Evolutionary conservation across 2,329 filamentous ascomycete genomes (phyloP).

Genomic region (Juglanconis juglandina): DNA sequence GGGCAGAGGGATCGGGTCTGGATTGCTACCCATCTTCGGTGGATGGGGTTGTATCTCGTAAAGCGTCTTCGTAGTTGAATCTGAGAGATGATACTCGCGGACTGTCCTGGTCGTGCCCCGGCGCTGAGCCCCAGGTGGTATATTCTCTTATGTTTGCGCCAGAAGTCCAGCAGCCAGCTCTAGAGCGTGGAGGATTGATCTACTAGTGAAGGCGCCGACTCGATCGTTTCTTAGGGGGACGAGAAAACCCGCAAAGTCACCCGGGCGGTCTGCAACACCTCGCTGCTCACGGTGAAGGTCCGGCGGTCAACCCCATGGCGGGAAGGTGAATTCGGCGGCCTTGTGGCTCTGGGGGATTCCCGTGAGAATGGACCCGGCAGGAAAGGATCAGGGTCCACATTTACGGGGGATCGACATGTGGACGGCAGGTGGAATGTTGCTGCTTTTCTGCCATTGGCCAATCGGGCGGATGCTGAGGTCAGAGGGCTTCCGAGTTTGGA

Average conservation of each 20-base stretch:
- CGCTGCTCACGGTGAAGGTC: neutral
- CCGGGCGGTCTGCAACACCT: neutral
- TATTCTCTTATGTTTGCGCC: no score
- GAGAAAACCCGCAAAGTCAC: no score
- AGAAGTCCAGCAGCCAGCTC: no score
- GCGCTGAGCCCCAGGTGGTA: no score
- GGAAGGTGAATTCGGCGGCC: neutral
- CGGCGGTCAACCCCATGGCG: neutral
- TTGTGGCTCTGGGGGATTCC: neutral
- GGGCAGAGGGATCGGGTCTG: constrained; percentile 36
- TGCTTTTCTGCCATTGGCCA: neutral
- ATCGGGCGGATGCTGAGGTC: neutral
- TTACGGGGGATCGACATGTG: neutral
- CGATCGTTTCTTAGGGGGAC: no score
- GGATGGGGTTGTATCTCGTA: neutral
- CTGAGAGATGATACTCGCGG: no score
- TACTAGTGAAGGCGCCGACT: no score
- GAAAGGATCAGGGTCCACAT: neutral
- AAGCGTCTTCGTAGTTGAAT: neutral
- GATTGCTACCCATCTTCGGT: constrained; percentile 34
- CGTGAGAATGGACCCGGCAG: neutral
- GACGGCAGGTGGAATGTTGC: neutral
- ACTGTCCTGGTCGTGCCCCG: no score
- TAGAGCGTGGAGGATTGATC: no score
- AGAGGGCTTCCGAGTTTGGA: no score